Evolutionary conservation across 805 yeast species (phyloP).

Genomic region (Ogataea salicorniae): DNA sequence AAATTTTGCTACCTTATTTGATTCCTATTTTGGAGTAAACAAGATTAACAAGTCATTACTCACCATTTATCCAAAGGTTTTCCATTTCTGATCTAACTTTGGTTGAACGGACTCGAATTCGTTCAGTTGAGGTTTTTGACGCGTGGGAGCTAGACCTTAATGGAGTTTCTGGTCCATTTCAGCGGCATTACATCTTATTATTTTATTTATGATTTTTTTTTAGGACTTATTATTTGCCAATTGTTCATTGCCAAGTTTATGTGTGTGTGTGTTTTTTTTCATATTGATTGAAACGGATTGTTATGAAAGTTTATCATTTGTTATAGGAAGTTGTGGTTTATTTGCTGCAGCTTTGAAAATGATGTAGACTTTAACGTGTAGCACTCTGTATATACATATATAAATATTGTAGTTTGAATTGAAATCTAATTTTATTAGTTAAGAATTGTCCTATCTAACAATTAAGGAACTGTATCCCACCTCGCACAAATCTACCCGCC

Average conservation of each 20-base stretch:
- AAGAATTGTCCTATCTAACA: too few species aligned
- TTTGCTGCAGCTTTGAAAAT: too few species aligned
- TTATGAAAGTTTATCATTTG: too few species aligned
- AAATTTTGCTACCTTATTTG: conserved; percentile 50
- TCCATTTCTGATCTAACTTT: not conserved
- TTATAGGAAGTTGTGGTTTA: too few species aligned
- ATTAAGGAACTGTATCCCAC: too few species aligned
- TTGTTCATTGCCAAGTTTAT: not conserved
- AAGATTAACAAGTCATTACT: conserved; percentile 65
- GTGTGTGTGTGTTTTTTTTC: not conserved
- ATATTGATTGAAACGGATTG: not conserved
- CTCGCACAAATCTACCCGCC: too few species aligned
- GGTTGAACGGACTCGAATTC: not conserved
- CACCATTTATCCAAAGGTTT: conserved; percentile 43
- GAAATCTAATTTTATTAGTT: too few species aligned
- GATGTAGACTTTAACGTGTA: too few species aligned
- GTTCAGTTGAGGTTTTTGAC: not conserved
- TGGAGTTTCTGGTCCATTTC: conserved; percentile 70
- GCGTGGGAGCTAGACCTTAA: conserved; percentile 5
- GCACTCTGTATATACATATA: too few species aligned
- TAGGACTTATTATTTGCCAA: too few species aligned
- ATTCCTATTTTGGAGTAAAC: conserved; percentile 93
- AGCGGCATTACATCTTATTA: conserved; percentile 35
- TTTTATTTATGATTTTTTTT: conserved; percentile 2
- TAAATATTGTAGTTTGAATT: too few species aligned